These are phyloP conservation scores for Orbilia ellipsospora DNA, from an alignment of 2,329 filamentous ascomycete genomes.

Conservation along the genomic window DNA sequence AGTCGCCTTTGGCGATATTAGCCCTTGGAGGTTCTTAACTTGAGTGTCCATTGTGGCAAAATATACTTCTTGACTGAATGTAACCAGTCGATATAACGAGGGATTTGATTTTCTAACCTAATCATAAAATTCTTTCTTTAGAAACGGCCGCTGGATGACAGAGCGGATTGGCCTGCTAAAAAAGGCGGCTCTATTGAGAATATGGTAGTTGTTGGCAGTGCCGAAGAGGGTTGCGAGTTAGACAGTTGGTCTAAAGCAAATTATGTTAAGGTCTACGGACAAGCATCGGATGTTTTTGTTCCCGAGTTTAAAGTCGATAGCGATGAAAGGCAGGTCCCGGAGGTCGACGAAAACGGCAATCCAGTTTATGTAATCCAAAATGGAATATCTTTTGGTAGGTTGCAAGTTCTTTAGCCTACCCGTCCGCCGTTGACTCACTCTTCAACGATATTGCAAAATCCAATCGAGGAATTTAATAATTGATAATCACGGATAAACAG, in stretches of 20 bases:
- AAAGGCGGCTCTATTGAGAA: slow-evolving; percentile 4
- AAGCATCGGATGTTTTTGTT: not conserved
- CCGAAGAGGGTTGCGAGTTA: not conserved
- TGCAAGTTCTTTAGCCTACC: too few relatives aligned
- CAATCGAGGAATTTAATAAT: not conserved
- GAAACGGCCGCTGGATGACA: not conserved
- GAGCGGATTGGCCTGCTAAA: slow-evolving; percentile 16
- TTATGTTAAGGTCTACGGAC: slow-evolving; percentile 20
- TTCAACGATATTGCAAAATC: not conserved
- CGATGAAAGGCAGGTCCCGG: not conserved
- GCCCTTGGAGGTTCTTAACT: too few relatives aligned
- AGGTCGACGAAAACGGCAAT: not conserved
- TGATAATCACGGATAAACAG: not conserved
- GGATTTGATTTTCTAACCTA: too few relatives aligned
- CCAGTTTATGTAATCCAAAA: not conserved
- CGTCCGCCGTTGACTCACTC: not conserved
- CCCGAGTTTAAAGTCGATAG: not conserved
- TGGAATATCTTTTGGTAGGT: not conserved
- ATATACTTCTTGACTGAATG: too few relatives aligned
- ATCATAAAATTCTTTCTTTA: not conserved
- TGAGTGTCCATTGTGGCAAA: too few relatives aligned
- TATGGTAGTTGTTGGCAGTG: slow-evolving; percentile 19
- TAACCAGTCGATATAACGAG: too few relatives aligned
- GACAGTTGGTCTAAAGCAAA: slow-evolving; percentile 1
- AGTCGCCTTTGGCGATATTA: too few relatives aligned